Percentiles rank a stretch among this genome's conserved stretches.
phyloP scores from a whole-genome alignment of 2,329 filamentous ascomycete genomes.

The Neonectria ditissima region DNA sequence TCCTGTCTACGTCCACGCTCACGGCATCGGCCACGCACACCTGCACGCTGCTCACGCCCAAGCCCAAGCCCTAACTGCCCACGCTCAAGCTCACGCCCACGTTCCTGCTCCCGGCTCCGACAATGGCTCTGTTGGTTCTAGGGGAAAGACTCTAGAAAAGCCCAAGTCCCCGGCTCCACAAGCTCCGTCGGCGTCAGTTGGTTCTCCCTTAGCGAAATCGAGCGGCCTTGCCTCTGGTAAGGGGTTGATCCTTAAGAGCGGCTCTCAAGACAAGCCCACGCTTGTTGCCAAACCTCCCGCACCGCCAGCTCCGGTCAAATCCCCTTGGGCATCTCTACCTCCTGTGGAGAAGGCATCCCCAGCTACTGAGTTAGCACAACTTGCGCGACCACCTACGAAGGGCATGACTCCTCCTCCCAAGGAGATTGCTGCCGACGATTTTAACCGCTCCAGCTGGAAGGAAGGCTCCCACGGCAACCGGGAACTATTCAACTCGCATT shows the following conservation, averaged over 20 bases:
- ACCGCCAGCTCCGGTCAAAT: conserved; percentile 80
- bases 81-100: conserved; percentile 1
- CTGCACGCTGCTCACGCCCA: neutral
- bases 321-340: conserved; percentile 90
- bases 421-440: conserved; percentile 94
- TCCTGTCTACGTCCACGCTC: neutral
- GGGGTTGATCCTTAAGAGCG: conserved; percentile 74
- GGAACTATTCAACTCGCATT: conserved; percentile 95
- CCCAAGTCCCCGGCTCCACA: conserved; percentile 60
- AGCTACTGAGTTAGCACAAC: conserved; percentile 64
- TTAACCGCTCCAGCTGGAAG: conserved; percentile 84
- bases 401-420: conserved; percentile 67
- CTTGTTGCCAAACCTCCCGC: conserved; percentile 78
- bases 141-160: conserved; percentile 52
- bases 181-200: conserved; percentile 49
- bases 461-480: conserved; percentile 75
- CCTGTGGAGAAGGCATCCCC: conserved; percentile 86
- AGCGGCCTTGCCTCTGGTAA: conserved; percentile 65
- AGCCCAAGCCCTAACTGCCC: neutral
- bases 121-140: conserved; percentile 39
- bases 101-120: conserved; percentile 42
- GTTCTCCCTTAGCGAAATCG: conserved; percentile 58
- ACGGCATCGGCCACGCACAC: neutral
- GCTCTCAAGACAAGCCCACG: conserved; percentile 75
- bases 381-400: conserved; percentile 65